These are phyloP conservation scores for Blastocystis sp. DNA, from an alignment of 352 stramenopile species.

Conservation along the genomic window DNA sequence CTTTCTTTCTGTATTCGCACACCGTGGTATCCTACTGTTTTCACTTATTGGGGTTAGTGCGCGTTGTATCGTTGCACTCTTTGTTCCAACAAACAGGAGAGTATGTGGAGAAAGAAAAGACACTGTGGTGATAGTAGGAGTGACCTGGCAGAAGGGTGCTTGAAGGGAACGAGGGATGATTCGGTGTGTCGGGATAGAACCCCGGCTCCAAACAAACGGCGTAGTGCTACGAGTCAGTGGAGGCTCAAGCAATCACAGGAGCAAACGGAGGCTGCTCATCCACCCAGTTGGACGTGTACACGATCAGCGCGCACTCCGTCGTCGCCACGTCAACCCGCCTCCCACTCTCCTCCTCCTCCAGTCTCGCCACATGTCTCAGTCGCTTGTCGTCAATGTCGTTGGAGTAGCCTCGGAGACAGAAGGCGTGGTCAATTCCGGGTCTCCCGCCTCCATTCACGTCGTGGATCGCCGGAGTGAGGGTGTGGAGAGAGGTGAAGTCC, in stretches of 20 bases:
- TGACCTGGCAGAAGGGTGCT: constrained; percentile 19
- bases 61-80: not conserved
- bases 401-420: constrained; percentile 5
- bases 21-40: constrained; percentile 62
- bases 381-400: constrained; percentile 50
- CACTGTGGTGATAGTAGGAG: constrained; percentile 31
- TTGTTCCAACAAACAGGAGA: not conserved
- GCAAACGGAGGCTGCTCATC: constrained; percentile 42
- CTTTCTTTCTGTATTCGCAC: constrained; percentile 58
- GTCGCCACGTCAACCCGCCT: constrained; percentile 28
- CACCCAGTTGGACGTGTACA: constrained; percentile 73
- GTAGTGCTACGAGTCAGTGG: constrained; percentile 41
- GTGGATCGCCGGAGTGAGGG: constrained; percentile 37
- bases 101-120: constrained; percentile 21
- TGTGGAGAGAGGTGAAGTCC: constrained; percentile 34
- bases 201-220: constrained; percentile 67
- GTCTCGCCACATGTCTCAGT: constrained; percentile 10
- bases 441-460: constrained; percentile 39
- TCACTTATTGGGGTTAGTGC: constrained; percentile 50
- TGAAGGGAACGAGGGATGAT: constrained; percentile 52
- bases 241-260: constrained; percentile 10
- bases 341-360: constrained; percentile 67
- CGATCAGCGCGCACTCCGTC: constrained; percentile 71
- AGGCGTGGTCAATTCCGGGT: constrained; percentile 71
- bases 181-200: constrained; percentile 56